These are phyloP conservation scores for Mycena vulgaris DNA, from an alignment of 768 basidiomycete species.

Conservation along the genomic window DNA sequence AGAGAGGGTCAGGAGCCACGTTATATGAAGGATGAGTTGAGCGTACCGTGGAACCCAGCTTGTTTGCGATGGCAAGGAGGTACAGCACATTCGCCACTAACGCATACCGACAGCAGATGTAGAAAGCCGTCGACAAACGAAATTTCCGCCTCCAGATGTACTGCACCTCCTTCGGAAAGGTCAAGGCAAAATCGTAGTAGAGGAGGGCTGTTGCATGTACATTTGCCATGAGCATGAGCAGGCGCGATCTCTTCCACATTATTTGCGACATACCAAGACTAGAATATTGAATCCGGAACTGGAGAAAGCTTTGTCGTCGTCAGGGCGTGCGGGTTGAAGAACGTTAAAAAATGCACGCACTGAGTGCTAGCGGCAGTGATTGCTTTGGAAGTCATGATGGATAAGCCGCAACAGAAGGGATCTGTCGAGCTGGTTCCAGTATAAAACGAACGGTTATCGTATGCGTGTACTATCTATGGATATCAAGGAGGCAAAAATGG, in stretches of 20 bases:
- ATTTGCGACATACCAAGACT: conserved; percentile 35
- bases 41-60: conserved; percentile 41
- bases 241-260: too few species aligned
- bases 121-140: conserved; percentile 48
- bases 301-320: conserved; percentile 11
- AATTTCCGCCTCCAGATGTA: conserved; percentile 50
- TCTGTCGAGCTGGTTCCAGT: too few species aligned
- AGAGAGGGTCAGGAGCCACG: too few species aligned
- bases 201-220: conserved; percentile 41
- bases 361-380: not conserved
- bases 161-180: conserved; percentile 48
- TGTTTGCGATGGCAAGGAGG: conserved; percentile 44
- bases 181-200: conserved; percentile 52
- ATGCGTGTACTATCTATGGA: too few species aligned
- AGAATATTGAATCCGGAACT: conserved; percentile 41
- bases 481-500: too few species aligned
- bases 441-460: too few species aligned
- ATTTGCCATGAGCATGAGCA: too few species aligned
- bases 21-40: too few species aligned
- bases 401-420: too few species aligned
- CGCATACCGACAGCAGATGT: too few species aligned
- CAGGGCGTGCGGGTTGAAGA: not conserved
- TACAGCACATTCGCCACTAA: conserved; percentile 52
- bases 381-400: not conserved
- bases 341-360: not conserved